These are phyloP conservation scores for Clavulina sp. DNA, from an alignment of 768 basidiomycete species.

Conservation along the genomic window DNA sequence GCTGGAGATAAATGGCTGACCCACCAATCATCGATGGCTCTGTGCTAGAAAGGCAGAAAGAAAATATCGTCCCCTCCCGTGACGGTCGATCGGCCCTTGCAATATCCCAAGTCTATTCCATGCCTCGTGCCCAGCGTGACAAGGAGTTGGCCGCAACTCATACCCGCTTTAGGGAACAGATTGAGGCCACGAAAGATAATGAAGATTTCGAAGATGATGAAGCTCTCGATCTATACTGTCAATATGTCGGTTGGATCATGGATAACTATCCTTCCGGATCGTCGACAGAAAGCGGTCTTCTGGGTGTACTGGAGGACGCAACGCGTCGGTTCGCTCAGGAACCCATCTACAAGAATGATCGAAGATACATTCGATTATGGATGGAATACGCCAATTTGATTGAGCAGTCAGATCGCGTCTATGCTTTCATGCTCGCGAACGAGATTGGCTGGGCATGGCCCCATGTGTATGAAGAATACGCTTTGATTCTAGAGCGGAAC, in stretches of 20 bases:
- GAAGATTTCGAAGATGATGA: conserved; percentile 45
- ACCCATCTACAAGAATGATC: conserved; percentile 56
- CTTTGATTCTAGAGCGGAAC: conserved; percentile 51
- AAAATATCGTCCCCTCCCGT: conserved; percentile 28
- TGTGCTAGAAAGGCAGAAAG: conserved; percentile 27
- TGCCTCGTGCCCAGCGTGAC: conserved; percentile 46
- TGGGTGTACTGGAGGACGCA: conserved; percentile 69
- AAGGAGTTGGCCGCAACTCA: conserved; percentile 24
- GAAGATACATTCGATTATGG: conserved; percentile 88
- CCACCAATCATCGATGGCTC: conserved; percentile 27
- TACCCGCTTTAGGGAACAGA: conserved; percentile 18
- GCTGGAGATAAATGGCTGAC: no score
- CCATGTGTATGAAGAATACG: conserved; percentile 83
- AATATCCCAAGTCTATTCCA: conserved; percentile 22
- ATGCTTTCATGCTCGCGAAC: conserved; percentile 74
- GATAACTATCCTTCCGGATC: conserved; percentile 67
- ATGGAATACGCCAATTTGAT: conserved; percentile 67
- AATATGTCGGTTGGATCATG: conserved; percentile 80
- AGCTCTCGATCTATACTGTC: conserved; percentile 66
- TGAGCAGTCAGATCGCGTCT: conserved; percentile 57
- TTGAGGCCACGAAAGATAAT: conserved; percentile 23
- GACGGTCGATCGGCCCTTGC: conserved; percentile 27
- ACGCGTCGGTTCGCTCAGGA: conserved; percentile 71
- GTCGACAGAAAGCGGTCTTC: conserved; percentile 50
- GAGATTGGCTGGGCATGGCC: conserved; percentile 74